phyloP scores from a whole-genome alignment of 148 eudicot species.

The Camellia sinensis region DNA sequence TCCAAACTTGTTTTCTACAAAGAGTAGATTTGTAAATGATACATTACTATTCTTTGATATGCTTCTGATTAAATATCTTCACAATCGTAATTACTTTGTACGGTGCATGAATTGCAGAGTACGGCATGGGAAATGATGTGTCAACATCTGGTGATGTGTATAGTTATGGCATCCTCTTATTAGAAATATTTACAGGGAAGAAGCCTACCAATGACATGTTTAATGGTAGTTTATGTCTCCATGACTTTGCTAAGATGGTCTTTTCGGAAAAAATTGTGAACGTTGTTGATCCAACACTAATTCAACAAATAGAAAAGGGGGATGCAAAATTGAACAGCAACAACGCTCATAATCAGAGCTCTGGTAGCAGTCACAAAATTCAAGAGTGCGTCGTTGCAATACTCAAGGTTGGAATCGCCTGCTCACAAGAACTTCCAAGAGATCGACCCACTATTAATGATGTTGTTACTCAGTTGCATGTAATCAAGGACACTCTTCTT shows the following conservation, averaged over 20 bases:
- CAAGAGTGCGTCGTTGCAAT: background rate
- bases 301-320: background rate
- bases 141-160: slow-evolving; percentile 46
- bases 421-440: background rate
- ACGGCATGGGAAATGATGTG: slow-evolving; percentile 36
- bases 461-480: no score
- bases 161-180: slow-evolving; percentile 43
- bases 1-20: no score
- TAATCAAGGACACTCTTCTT: no score
- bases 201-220: slow-evolving; percentile 32
- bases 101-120: slow-evolving; percentile 22
- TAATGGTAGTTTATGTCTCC: background rate
- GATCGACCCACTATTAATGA: no score
- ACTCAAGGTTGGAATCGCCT: background rate
- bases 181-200: slow-evolving; percentile 42
- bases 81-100: no score
- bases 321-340: background rate
- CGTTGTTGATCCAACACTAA: background rate
- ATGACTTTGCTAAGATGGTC: background rate
- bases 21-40: no score
- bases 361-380: background rate
- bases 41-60: no score
- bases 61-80: no score
- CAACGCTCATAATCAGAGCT: background rate
- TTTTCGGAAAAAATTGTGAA: no score